Evolutionary conservation across 2,329 filamentous ascomycete genomes (phyloP).

Genomic region (Trichoderma gracile): DNA sequence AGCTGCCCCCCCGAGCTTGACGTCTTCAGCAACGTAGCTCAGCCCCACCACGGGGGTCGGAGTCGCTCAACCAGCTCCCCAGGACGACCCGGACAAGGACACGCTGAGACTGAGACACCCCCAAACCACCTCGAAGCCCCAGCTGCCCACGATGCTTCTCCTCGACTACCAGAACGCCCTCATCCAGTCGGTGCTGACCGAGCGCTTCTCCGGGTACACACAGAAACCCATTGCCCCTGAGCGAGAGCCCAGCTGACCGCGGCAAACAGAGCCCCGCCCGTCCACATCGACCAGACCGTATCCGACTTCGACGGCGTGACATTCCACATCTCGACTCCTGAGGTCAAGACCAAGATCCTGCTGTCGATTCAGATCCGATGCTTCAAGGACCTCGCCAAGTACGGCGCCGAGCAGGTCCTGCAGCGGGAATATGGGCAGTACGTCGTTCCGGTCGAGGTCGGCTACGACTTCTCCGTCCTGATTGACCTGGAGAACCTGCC

Average conservation of each 20-base stretch:
- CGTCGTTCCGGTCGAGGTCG: conserved; percentile 81
- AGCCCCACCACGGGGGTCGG: conserved; percentile 41
- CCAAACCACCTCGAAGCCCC: conserved; percentile 33
- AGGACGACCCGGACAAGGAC: conserved; percentile 25
- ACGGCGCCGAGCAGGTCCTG: conserved; percentile 88
- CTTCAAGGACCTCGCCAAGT: conserved; percentile 86
- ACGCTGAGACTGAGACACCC: conserved; percentile 28
- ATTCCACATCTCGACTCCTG: conserved; percentile 97
- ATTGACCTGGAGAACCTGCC: conserved; percentile 89
- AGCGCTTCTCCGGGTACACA: conserved; percentile 82
- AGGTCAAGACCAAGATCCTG: conserved; percentile 89
- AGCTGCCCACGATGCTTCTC: conserved; percentile 69
- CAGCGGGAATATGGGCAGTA: conserved; percentile 93
- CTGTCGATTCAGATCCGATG: conserved; percentile 95
- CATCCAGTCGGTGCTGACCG: conserved; percentile 92
- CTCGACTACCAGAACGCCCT: conserved; percentile 99
- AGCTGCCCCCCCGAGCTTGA: conserved; percentile 33
- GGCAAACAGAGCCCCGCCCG: conserved; percentile 69
- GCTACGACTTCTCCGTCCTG: conserved; percentile 93
- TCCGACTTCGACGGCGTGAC: conserved; percentile 99
- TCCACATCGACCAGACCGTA: conserved; percentile 94
- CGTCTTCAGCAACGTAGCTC: conserved; percentile 36
- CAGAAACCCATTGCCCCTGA: background rate
- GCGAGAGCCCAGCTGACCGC: conserved; percentile 39
- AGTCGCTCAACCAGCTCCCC: conserved; percentile 42